Conservation (phyloP, 2,329 filamentous ascomycete species). For the Colletotrichum nymphaeae region DNA sequence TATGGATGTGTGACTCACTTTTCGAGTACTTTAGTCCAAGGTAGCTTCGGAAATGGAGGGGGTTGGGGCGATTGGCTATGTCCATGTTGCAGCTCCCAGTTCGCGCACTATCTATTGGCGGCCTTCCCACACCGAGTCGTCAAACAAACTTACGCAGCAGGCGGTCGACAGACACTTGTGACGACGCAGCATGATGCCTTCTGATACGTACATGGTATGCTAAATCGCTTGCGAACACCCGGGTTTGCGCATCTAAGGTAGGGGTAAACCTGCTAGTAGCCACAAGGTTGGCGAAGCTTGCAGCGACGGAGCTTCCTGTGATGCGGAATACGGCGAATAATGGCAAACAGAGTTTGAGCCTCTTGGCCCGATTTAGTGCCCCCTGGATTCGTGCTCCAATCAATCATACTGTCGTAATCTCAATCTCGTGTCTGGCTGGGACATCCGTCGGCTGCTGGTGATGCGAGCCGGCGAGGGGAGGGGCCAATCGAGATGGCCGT, state of each 20-base stretch:
- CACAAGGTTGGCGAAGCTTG: slow-evolving; percentile 11
- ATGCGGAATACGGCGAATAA: slow-evolving; percentile 25
- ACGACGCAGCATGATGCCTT: slow-evolving; percentile 18
- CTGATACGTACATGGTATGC: not conserved
- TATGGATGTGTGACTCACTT: slow-evolving; percentile 38
- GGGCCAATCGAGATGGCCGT: slow-evolving; percentile 26
- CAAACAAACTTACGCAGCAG: slow-evolving; percentile 20
- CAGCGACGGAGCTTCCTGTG: slow-evolving; percentile 9
- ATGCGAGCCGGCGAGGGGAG: slow-evolving; percentile 7
- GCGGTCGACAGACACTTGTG: slow-evolving; percentile 12
- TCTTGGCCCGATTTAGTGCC: slow-evolving; percentile 12
- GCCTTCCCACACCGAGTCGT: slow-evolving; percentile 30
- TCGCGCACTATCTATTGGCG: slow-evolving; percentile 30
- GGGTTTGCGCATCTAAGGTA: not conserved
- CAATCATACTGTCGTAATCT: slow-evolving; percentile 24
- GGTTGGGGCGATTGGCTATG: slow-evolving; percentile 31
- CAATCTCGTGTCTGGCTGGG: slow-evolving; percentile 22
- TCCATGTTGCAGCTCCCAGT: slow-evolving; percentile 31
- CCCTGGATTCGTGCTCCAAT: slow-evolving; percentile 22
- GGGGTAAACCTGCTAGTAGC: slow-evolving; percentile 1
- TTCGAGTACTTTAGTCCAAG: slow-evolving; percentile 13
- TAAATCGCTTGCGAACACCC: not conserved
- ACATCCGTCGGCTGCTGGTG: slow-evolving; percentile 13
- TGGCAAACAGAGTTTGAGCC: slow-evolving; percentile 29
- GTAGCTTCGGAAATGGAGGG: slow-evolving; percentile 31